Conservation (phyloP, 2,329 filamentous ascomycete species). For the Cercospora citrullina region DNA sequence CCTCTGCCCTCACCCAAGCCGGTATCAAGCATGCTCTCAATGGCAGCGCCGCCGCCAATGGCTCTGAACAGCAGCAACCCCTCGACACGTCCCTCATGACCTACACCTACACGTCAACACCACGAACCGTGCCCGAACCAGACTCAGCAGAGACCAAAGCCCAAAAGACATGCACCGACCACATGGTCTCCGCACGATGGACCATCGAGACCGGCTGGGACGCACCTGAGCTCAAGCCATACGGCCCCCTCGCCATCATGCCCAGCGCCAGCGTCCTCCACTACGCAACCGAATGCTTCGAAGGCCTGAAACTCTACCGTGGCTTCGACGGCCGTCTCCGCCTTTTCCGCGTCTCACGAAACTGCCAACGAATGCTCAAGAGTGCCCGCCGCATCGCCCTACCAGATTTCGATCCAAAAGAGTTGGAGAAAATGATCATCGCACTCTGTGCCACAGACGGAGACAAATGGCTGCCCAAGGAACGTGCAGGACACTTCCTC, state of each 20-base stretch:
- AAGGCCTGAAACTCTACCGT: constrained; percentile 75
- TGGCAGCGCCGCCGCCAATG: constrained; percentile 5
- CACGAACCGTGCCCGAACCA: constrained; percentile 45
- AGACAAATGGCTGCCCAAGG: constrained; percentile 73
- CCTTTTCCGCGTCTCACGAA: constrained; percentile 74
- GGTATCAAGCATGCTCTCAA: constrained; percentile 40
- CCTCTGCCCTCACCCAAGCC: constrained; percentile 40
- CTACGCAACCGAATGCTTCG: constrained; percentile 90
- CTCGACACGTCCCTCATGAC: constrained; percentile 49
- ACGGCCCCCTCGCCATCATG: constrained; percentile 74
- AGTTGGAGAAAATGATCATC: constrained; percentile 72
- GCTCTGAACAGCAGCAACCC: constrained; percentile 38
- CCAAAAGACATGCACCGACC: constrained; percentile 66
- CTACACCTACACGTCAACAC: constrained; percentile 44
- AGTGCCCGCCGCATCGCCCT: constrained; percentile 66
- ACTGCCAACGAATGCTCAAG: constrained; percentile 63
- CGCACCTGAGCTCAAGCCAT: constrained; percentile 71
- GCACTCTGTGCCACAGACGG: constrained; percentile 72
- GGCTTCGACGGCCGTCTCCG: constrained; percentile 69
- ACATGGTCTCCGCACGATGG: constrained; percentile 81
- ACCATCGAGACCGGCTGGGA: constrained; percentile 66
- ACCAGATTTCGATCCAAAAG: constrained; percentile 68
- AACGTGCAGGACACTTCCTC: constrained; percentile 68
- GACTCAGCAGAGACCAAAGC: constrained; percentile 43
- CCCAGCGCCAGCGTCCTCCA: constrained; percentile 80